These are phyloP conservation scores for Plasmopara halstedii DNA, from an alignment of 352 stramenopile species.

Conservation along the genomic window DNA sequence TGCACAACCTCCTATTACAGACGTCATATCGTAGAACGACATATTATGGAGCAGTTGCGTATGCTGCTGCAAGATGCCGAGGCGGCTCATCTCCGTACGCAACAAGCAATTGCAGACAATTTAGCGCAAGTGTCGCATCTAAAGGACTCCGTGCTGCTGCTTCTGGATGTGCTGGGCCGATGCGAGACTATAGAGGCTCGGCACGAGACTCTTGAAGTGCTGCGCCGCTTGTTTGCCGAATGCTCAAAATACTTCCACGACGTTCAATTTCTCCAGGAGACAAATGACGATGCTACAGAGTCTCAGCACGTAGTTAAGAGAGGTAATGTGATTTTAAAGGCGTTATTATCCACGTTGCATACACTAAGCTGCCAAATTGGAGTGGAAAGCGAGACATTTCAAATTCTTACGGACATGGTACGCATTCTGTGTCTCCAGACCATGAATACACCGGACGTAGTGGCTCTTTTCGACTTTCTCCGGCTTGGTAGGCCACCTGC, in stretches of 20 bases:
- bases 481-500: constrained; percentile 36
- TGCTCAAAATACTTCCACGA: constrained; percentile 37
- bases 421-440: constrained; percentile 45
- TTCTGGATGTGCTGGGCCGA: constrained; percentile 41
- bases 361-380: constrained; percentile 26
- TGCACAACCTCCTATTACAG: neutral
- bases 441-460: constrained; percentile 47
- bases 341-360: constrained; percentile 37
- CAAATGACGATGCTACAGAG: neutral
- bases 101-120: constrained; percentile 19
- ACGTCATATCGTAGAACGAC: neutral
- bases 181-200: constrained; percentile 16
- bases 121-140: constrained; percentile 19
- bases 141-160: constrained; percentile 38
- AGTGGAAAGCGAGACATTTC: constrained; percentile 20
- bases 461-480: constrained; percentile 72
- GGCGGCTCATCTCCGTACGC: constrained; percentile 26
- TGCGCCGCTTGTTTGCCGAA: constrained; percentile 30
- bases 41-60: constrained; percentile 21
- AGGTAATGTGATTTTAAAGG: constrained; percentile 40
- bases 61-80: constrained; percentile 36
- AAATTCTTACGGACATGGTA: constrained; percentile 36
- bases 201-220: constrained; percentile 27
- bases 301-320: constrained; percentile 8
- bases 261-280: constrained; percentile 26